A percentile compares a stretch with the other conserved stretches of the same genome.
Evolutionary conservation across 306 rosid genomes (phyloP).

Genomic region (Sindora glabra): DNA sequence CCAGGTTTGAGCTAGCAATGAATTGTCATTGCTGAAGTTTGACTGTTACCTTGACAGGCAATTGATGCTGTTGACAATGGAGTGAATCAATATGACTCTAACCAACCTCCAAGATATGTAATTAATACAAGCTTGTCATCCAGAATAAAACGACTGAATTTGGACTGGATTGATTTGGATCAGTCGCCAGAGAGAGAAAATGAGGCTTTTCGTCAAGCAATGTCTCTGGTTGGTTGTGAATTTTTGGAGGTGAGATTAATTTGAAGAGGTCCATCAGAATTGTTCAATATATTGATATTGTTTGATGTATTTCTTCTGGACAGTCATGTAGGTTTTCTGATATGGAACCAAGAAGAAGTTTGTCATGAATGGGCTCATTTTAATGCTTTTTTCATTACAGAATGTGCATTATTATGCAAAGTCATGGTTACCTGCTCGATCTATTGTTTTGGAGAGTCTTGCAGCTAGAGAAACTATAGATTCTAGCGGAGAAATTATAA

Average conservation of each 20-base stretch:
- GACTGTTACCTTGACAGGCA: constrained; percentile 21
- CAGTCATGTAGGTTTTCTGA: neutral
- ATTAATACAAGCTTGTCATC: constrained; percentile 32
- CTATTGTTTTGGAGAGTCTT: constrained; percentile 41
- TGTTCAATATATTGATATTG: neutral
- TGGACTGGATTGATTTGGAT: constrained; percentile 36
- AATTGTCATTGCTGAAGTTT: too few relatives aligned
- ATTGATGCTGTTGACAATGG: constrained; percentile 56
- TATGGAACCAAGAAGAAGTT: neutral
- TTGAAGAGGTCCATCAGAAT: neutral
- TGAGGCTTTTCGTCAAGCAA: constrained; percentile 44
- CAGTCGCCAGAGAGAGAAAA: constrained; percentile 39
- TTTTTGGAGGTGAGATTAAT: constrained; percentile 34
- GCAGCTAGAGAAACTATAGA: constrained; percentile 36
- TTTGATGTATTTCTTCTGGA: neutral
- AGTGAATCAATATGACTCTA: constrained; percentile 37
- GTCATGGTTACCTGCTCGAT: constrained; percentile 51
- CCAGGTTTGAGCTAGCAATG: neutral
- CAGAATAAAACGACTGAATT: constrained; percentile 39
- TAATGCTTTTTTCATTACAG: constrained; percentile 9
- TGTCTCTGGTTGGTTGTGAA: constrained; percentile 45
- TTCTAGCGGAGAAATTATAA: constrained; percentile 45
- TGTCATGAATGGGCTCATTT: neutral
- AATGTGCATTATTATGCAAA: constrained; percentile 34
- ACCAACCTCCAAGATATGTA: constrained; percentile 38